These are phyloP conservation scores for Eurotiales sp. DNA, from an alignment of 2,329 filamentous ascomycete species.

Conservation along the genomic window DNA sequence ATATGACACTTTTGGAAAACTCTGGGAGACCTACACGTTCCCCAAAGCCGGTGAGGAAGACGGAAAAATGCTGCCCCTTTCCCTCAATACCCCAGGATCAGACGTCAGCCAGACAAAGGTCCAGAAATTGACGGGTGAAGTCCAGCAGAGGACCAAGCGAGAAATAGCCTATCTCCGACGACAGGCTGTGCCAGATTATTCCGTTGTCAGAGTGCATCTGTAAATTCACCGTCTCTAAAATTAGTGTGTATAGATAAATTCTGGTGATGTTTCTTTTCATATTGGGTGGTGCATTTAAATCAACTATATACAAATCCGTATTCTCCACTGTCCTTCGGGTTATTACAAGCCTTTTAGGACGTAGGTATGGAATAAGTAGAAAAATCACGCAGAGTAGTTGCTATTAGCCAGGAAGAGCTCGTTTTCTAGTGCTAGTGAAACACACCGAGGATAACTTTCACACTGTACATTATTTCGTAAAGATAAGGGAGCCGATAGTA, in stretches of 20 bases:
- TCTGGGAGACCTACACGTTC: constrained; percentile 18
- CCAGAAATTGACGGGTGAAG: constrained; percentile 64
- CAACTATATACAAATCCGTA: too few species aligned
- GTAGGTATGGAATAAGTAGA: too few species aligned
- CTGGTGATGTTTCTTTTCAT: background rate
- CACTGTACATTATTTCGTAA: background rate
- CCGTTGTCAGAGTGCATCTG: constrained; percentile 70
- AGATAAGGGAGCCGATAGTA: background rate
- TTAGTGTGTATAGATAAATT: constrained; percentile 14
- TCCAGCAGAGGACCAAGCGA: constrained; percentile 64
- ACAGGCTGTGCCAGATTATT: constrained; percentile 77
- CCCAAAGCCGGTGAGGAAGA: constrained; percentile 29
- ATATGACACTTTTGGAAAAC: constrained; percentile 14
- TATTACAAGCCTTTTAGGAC: too few species aligned
- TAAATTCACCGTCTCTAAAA: constrained; percentile 37
- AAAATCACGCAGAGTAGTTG: too few species aligned
- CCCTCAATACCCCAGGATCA: constrained; percentile 55
- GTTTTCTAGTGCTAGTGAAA: background rate
- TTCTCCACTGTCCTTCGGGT: too few species aligned
- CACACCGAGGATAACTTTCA: background rate
- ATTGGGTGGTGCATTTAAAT: too few species aligned
- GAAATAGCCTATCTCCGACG: constrained; percentile 75
- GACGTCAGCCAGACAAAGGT: constrained; percentile 44
- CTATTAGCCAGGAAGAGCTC: too few species aligned
- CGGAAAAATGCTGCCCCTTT: constrained; percentile 63